phyloP scores from a whole-genome alignment of 1,284 basidiomycete genomes.

The Pseudozyma sp. region DNA sequence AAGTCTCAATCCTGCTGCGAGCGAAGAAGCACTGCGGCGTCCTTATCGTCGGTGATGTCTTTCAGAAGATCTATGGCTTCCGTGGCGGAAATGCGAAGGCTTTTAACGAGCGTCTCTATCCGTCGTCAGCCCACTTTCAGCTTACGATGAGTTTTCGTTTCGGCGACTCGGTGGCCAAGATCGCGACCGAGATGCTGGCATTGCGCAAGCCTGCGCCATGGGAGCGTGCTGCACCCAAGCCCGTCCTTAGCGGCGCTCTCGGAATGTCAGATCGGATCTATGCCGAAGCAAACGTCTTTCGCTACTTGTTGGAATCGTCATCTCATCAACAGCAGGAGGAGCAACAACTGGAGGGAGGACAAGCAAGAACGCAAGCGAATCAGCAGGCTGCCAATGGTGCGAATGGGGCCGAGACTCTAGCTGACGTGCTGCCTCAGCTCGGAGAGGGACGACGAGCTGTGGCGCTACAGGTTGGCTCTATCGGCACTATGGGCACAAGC shows the following conservation, averaged over 20 bases:
- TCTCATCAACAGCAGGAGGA: not conserved
- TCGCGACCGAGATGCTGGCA: conserved; percentile 54
- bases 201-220: conserved; percentile 56
- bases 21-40: conserved; percentile 58
- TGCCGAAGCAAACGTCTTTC: conserved; percentile 40
- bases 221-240: conserved; percentile 35
- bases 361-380: not conserved
- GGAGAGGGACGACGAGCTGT: conserved; percentile 35
- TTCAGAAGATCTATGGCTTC: conserved; percentile 67
- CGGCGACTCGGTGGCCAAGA: conserved; percentile 52
- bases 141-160: conserved; percentile 65
- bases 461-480: conserved; percentile 25
- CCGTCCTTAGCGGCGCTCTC: conserved; percentile 41
- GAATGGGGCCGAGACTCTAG: conserved; percentile 1
- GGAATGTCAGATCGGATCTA: conserved; percentile 41
- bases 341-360: not conserved
- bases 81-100: conserved; percentile 60
- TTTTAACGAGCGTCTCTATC: conserved; percentile 59
- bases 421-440: not conserved
- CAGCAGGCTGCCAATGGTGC: not conserved
- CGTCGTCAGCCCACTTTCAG: conserved; percentile 50
- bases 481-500: conserved; percentile 19
- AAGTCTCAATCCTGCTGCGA: conserved; percentile 55
- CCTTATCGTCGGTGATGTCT: conserved; percentile 62
- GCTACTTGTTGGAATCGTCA: conserved; percentile 7